phyloP scores from a whole-genome alignment of 2,329 filamentous ascomycete species.

The Trichoderma sp. region DNA sequence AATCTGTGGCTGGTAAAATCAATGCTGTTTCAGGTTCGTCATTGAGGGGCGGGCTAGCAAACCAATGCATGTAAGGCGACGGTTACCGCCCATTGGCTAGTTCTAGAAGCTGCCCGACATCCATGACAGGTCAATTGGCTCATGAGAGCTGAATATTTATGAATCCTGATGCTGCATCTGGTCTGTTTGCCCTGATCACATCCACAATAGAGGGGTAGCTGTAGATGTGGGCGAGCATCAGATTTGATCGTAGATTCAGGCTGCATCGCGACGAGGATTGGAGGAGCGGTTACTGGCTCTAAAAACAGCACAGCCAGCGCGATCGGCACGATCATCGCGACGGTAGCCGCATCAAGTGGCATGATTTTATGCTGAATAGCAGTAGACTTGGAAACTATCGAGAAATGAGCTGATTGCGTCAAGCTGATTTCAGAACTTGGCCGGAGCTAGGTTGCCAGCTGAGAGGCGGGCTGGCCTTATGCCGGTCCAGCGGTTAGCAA shows the following conservation, averaged over 20 bases:
- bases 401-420: slow-evolving; percentile 16
- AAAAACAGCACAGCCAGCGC: neutral
- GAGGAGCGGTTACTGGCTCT: neutral
- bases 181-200: neutral
- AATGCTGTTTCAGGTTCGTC: slow-evolving; percentile 22
- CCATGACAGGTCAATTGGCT: neutral
- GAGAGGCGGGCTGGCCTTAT: neutral
- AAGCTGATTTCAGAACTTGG: neutral
- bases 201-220: slow-evolving; percentile 3
- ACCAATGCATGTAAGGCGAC: neutral
- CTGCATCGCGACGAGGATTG: neutral
- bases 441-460: slow-evolving; percentile 2
- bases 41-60: slow-evolving; percentile 15
- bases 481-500: slow-evolving; percentile 16
- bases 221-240: neutral
- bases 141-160: neutral
- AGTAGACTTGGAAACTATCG: neutral
- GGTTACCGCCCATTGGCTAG: neutral
- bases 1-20: slow-evolving; percentile 13
- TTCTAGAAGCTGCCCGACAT: neutral
- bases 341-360: neutral
- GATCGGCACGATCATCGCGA: slow-evolving; percentile 13
- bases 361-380: neutral
- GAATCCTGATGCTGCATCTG: neutral
- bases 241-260: slow-evolving; percentile 14